phyloP scores from a whole-genome alignment of 1,284 basidiomycete species.

The Moesziomyces antarcticus region DNA sequence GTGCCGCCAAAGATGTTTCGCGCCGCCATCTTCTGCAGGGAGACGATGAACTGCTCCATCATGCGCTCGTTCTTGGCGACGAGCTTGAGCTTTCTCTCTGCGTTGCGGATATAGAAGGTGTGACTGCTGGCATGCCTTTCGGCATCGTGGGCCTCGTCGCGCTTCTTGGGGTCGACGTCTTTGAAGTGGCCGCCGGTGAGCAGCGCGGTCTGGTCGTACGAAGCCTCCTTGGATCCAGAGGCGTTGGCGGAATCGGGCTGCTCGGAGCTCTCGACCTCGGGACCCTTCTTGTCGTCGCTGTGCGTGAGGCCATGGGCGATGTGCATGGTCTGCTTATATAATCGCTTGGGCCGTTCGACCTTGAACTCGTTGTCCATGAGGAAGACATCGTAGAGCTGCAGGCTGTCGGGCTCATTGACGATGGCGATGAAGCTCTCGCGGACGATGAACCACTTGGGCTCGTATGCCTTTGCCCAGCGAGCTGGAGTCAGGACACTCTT shows the following conservation, averaged over 20 bases:
- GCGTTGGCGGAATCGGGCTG: conserved; percentile 26
- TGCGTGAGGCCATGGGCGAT: conserved; percentile 50
- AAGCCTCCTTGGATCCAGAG: conserved; percentile 21
- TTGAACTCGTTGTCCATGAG: conserved; percentile 89
- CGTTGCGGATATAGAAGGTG: conserved; percentile 92
- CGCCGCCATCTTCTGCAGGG: conserved; percentile 83
- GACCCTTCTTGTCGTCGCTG: conserved; percentile 39
- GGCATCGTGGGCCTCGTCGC: conserved; percentile 38
- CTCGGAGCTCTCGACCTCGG: conserved; percentile 34
- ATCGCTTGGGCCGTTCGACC: conserved; percentile 74
- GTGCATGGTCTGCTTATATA: conserved; percentile 67
- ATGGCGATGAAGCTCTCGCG: conserved; percentile 92
- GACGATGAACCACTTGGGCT: conserved; percentile 90
- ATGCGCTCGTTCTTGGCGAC: conserved; percentile 90
- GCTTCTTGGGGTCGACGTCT: conserved; percentile 33
- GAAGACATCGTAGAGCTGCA: conserved; percentile 90
- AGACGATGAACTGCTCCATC: conserved; percentile 97
- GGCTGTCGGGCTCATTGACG: conserved; percentile 80
- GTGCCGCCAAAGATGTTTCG: conserved; percentile 82
- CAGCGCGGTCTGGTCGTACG: conserved; percentile 57
- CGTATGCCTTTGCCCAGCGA: conserved; percentile 75
- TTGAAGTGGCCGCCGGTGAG: conserved; percentile 61
- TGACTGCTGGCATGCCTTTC: conserved; percentile 73
- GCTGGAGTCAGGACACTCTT: conserved; percentile 69
- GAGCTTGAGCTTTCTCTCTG: conserved; percentile 87